These are phyloP conservation scores for Theileria equi DNA, from an alignment of 169 alveolate genomes.

Conservation along the genomic window DNA sequence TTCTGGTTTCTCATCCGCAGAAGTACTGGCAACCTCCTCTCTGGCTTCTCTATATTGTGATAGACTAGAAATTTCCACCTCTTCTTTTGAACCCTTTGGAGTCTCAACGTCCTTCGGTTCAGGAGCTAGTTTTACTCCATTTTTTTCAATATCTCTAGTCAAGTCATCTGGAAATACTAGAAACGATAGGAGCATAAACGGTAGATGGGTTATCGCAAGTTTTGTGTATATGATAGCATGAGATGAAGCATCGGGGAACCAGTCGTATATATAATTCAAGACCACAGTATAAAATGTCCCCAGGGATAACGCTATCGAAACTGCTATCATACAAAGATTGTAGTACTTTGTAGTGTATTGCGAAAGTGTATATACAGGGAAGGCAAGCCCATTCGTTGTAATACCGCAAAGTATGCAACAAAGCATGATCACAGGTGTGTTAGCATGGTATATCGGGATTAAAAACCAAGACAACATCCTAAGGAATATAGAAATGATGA, in stretches of 20 bases:
- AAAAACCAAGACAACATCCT: slow-evolving; percentile 46
- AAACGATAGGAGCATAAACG: slow-evolving; percentile 23
- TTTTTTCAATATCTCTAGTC: slow-evolving; percentile 25
- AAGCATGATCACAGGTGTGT: slow-evolving; percentile 28
- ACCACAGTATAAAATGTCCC: slow-evolving; percentile 43
- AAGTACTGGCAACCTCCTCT: neutral
- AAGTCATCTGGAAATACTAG: slow-evolving; percentile 43
- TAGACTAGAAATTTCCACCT: neutral
- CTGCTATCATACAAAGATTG: slow-evolving; percentile 37
- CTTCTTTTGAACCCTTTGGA: neutral
- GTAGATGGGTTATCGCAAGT: slow-evolving; percentile 46
- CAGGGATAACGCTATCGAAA: slow-evolving; percentile 32
- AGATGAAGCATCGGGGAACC: slow-evolving; percentile 9
- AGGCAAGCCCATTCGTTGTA: slow-evolving; percentile 40
- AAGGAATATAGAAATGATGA: slow-evolving; percentile 10
- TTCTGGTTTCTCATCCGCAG: neutral
- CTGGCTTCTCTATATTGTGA: neutral
- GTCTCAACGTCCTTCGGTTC: neutral
- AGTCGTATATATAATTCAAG: slow-evolving; percentile 15
- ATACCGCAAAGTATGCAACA: slow-evolving; percentile 43
- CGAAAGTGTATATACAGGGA: slow-evolving; percentile 58
- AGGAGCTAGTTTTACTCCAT: neutral
- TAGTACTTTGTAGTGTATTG: slow-evolving; percentile 47
- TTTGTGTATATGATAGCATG: slow-evolving; percentile 5
- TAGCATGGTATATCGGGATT: slow-evolving; percentile 8